A percentile compares a stretch with the other conserved stretches of the same genome.
phyloP scores from a whole-genome alignment of 306 rosid species.

The Lithocarpus polystachyus region DNA sequence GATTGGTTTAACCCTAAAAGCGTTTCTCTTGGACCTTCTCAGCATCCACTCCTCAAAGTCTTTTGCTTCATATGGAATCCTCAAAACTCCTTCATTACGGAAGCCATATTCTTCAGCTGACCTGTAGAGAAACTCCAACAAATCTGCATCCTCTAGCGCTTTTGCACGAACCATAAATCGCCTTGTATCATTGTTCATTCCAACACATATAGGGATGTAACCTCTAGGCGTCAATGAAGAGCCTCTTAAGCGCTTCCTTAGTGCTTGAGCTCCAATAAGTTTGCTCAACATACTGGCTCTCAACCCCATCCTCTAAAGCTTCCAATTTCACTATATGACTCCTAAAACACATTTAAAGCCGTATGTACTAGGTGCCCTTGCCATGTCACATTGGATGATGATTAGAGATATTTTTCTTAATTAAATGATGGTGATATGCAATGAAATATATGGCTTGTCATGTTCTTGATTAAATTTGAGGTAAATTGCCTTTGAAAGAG shows the following conservation, averaged over 20 bases:
- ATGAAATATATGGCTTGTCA: too few relatives aligned
- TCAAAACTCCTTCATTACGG: constrained; percentile 44
- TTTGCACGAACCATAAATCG: constrained; percentile 38
- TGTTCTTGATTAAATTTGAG: background rate
- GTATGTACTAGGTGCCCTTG: constrained; percentile 15
- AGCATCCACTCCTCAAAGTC: constrained; percentile 51
- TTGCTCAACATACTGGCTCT: constrained; percentile 32
- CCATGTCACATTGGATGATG: background rate
- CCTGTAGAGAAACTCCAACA: constrained; percentile 33
- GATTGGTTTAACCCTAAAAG: constrained; percentile 26
- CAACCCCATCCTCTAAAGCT: constrained; percentile 35
- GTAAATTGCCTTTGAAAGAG: background rate
- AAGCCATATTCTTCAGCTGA: constrained; percentile 50
- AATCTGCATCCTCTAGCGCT: constrained; percentile 32
- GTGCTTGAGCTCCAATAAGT: constrained; percentile 12
- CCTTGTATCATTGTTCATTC: constrained; percentile 26
- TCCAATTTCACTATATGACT: background rate
- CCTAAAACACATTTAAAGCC: background rate
- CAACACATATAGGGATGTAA: constrained; percentile 58
- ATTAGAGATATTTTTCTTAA: background rate
- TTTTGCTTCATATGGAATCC: constrained; percentile 43
- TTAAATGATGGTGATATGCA: constrained; percentile 7
- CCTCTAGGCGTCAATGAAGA: constrained; percentile 30
- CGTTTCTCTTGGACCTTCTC: constrained; percentile 28
- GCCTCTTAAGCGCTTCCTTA: constrained; percentile 4